Evolutionary conservation across 139 green algal species (phyloP).

Genomic region (Chlorella sorokiniana): DNA sequence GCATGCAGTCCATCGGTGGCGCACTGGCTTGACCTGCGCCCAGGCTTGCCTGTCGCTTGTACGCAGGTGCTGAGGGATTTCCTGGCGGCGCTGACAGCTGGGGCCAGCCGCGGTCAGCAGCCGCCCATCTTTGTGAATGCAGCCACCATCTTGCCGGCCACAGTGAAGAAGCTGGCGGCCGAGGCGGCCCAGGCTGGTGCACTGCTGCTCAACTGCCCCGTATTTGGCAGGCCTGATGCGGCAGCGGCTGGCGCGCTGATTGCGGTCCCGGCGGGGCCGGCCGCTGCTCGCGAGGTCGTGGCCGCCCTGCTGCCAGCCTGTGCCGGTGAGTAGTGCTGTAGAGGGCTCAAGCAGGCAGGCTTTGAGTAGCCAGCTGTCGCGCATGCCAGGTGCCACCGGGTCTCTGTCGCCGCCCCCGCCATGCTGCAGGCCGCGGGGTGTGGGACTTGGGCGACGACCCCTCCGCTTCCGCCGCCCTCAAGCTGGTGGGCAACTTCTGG

Average conservation of each 20-base stretch:
- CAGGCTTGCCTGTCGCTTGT: neutral
- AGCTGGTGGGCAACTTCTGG: conserved; percentile 33
- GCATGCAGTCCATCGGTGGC: neutral
- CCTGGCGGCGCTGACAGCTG: neutral
- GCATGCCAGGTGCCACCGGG: neutral
- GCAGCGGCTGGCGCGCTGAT: conserved; percentile 14
- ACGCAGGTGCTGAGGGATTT: neutral
- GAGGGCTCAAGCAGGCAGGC: neutral
- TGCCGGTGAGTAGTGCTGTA: neutral
- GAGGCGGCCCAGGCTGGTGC: neutral
- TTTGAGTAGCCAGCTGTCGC: neutral
- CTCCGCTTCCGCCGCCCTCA: neutral
- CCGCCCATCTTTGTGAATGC: conserved; percentile 23
- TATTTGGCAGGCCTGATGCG: conserved; percentile 37
- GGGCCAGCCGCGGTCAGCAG: neutral
- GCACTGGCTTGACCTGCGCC: neutral
- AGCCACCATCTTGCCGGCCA: conserved; percentile 35
- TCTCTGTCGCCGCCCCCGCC: neutral
- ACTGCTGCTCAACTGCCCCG: neutral
- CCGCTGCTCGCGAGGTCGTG: neutral
- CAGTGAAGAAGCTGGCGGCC: neutral
- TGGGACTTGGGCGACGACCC: conserved; percentile 30
- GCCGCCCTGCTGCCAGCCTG: conserved; percentile 1
- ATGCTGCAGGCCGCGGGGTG: conserved; percentile 6
- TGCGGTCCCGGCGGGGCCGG: neutral